phyloP scores from a whole-genome alignment of 192 early-diverging fungal species.

The Pilobolus umbonatus region DNA sequence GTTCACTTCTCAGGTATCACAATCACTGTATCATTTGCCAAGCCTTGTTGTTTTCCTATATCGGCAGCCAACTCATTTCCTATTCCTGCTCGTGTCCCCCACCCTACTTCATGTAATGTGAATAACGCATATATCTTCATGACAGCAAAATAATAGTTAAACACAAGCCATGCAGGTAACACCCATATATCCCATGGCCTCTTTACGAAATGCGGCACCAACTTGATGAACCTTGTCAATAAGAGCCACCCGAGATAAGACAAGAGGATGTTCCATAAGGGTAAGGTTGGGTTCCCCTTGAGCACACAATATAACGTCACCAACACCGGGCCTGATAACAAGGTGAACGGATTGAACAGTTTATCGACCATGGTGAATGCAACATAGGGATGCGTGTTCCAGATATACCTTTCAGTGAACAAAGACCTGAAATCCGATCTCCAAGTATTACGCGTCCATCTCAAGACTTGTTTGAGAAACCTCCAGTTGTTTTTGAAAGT shows the following conservation, averaged over 20 bases:
- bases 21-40: conserved; percentile 31
- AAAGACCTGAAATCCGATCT: conserved; percentile 59
- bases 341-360: conserved; percentile 67
- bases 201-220: conserved; percentile 58
- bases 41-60: conserved; percentile 21
- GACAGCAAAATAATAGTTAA: conserved; percentile 67
- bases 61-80: conserved; percentile 30
- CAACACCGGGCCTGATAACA: conserved; percentile 58
- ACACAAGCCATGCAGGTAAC: conserved; percentile 62
- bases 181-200: conserved; percentile 61
- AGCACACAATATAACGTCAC: conserved; percentile 47
- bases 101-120: conserved; percentile 63
- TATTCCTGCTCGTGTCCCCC: conserved; percentile 61
- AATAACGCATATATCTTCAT: conserved; percentile 69
- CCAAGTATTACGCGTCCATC: conserved; percentile 77
- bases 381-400: conserved; percentile 62
- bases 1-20: neutral
- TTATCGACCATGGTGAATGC: conserved; percentile 77
- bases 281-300: conserved; percentile 38
- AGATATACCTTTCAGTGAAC: conserved; percentile 60
- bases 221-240: conserved; percentile 60
- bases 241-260: conserved; percentile 61
- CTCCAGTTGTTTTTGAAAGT: conserved; percentile 77
- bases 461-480: conserved; percentile 64
- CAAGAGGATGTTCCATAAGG: conserved; percentile 55